A percentile compares a stretch with the other conserved stretches of the same genome.
phyloP scores from a whole-genome alignment of 192 early-diverging fungal species.

The Allomyces javanicus region DNA sequence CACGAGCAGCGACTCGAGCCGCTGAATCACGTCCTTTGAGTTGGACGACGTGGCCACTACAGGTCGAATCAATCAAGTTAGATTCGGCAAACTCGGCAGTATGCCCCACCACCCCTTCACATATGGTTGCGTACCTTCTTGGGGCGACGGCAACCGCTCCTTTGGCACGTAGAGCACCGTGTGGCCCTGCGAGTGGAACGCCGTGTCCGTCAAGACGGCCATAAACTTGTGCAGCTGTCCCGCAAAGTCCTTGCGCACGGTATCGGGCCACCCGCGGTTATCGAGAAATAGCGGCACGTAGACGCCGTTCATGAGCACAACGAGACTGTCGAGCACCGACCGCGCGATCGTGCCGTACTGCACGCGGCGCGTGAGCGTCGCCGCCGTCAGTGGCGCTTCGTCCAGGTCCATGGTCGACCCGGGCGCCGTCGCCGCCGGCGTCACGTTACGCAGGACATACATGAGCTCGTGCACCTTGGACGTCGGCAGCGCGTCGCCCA shows the following conservation, averaged over 20 bases:
- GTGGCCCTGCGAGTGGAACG: slow-evolving; percentile 35
- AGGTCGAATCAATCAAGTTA: too few relatives aligned
- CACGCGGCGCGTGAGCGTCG: slow-evolving; percentile 3
- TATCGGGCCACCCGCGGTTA: slow-evolving; percentile 40
- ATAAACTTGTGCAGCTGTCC: slow-evolving; percentile 3
- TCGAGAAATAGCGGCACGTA: slow-evolving; percentile 38
- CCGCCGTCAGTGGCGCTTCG: background rate
- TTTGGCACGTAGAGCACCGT: slow-evolving; percentile 38
- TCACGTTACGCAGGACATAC: background rate
- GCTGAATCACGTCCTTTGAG: slow-evolving; percentile 33
- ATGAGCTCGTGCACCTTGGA: background rate
- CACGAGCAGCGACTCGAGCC: slow-evolving; percentile 31
- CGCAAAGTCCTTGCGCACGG: slow-evolving; percentile 27
- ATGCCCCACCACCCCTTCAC: too few relatives aligned
- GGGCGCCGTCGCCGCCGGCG: background rate
- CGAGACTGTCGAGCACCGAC: slow-evolving; percentile 25
- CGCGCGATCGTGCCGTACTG: slow-evolving; percentile 31
- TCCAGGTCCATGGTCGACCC: background rate
- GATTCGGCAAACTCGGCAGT: too few relatives aligned
- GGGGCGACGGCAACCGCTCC: slow-evolving; percentile 14
- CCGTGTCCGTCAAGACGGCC: slow-evolving; percentile 28
- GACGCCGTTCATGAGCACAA: slow-evolving; percentile 31
- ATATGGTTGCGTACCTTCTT: too few relatives aligned
- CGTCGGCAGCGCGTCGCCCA: background rate
- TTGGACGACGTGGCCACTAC: slow-evolving; percentile 9